Conservation (phyloP, 768 basidiomycete genomes). For the Hemileccinum impolitum region DNA sequence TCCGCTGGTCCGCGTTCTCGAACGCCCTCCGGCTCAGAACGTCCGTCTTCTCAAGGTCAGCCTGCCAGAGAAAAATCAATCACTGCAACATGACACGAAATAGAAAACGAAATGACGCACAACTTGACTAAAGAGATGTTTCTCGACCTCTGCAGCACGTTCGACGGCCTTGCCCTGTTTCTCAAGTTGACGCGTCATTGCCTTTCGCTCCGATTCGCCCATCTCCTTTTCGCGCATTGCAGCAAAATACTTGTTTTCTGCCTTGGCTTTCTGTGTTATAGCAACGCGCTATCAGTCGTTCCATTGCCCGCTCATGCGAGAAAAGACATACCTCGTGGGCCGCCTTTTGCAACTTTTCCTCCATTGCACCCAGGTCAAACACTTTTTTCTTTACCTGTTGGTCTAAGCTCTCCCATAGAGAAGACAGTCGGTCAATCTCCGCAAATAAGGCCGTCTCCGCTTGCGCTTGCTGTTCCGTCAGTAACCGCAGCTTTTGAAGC, state of each 20-base stretch:
- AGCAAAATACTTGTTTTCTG: constrained; percentile 91
- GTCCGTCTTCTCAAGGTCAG: constrained; percentile 46
- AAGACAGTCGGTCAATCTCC: constrained; percentile 82
- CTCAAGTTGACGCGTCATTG: constrained; percentile 50
- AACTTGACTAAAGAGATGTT: constrained; percentile 52
- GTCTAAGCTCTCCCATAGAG: constrained; percentile 83
- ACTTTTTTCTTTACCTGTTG: constrained; percentile 80
- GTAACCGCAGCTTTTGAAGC: constrained; percentile 55
- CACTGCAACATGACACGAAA: not conserved
- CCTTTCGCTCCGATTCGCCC: constrained; percentile 71
- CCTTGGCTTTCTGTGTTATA: constrained; percentile 85
- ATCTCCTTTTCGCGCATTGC: constrained; percentile 89
- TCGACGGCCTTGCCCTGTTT: constrained; percentile 66
- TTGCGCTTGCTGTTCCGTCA: constrained; percentile 61
- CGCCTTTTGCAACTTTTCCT: constrained; percentile 66
- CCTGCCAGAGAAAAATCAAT: constrained; percentile 23
- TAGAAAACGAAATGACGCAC: constrained; percentile 39
- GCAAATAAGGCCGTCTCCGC: constrained; percentile 73
- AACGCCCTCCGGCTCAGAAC: constrained; percentile 29
- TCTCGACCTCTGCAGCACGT: constrained; percentile 59
- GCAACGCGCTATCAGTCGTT: not conserved
- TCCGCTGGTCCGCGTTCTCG: constrained; percentile 25
- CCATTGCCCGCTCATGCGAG: not conserved
- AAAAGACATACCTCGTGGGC: constrained; percentile 61
- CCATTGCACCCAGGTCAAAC: constrained; percentile 70